Conservation (phyloP, 768 basidiomycete genomes). For the Panaeolus papilionaceus region DNA sequence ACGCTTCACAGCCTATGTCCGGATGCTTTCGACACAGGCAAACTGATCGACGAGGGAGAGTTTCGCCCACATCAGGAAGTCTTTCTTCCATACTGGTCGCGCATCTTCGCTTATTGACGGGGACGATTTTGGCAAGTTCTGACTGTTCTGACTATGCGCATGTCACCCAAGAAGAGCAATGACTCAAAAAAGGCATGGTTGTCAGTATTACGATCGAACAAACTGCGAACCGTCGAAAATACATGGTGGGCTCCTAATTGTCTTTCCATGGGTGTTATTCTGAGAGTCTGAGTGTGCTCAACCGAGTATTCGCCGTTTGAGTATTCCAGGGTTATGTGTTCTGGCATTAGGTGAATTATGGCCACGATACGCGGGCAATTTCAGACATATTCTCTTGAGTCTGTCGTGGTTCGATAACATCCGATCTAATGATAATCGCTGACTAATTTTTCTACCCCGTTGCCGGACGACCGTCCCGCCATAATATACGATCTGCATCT, state of each 20-base stretch:
- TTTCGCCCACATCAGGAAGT: constrained; percentile 3
- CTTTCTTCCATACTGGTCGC: constrained; percentile 14
- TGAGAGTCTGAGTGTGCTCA: background rate
- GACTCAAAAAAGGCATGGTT: background rate
- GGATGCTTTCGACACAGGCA: background rate
- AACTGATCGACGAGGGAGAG: constrained; percentile 8
- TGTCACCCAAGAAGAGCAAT: constrained; percentile 13
- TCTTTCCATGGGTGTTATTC: background rate
- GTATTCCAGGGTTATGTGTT: background rate
- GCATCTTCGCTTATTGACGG: constrained; percentile 13
- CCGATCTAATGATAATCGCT: background rate
- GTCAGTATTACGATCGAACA: constrained; percentile 2
- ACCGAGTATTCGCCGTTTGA: background rate
- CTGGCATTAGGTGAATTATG: background rate
- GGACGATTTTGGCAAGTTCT: constrained; percentile 10
- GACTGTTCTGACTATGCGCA: constrained; percentile 9
- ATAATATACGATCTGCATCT: background rate
- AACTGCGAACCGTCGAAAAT: background rate
- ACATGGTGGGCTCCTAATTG: background rate
- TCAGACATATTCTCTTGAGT: background rate
- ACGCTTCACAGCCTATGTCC: background rate
- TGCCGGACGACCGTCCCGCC: background rate
- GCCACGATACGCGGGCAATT: background rate
- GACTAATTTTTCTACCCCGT: background rate
- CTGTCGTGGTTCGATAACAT: background rate